These are phyloP conservation scores for Pyrus bretschneideri DNA, from an alignment of 306 rosid genomes.

Conservation along the genomic window DNA sequence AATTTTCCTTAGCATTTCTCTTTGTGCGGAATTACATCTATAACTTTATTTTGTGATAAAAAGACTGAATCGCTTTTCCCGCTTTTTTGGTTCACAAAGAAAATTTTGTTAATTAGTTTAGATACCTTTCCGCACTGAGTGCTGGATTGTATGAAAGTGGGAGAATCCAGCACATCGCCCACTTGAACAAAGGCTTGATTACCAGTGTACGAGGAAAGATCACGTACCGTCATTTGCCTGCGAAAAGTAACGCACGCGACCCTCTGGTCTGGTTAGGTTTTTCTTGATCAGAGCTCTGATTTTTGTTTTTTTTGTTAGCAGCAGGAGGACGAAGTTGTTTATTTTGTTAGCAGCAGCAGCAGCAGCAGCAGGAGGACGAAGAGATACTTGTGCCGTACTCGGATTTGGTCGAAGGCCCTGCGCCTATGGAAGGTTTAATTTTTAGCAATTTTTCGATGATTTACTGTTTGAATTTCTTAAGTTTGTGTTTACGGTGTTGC, in stretches of 20 bases:
- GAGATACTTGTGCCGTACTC: conserved; percentile 57
- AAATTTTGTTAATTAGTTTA: no score
- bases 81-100: no score
- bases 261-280: conserved; percentile 16
- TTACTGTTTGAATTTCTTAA: neutral
- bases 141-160: neutral
- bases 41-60: no score
- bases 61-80: no score
- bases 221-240: neutral
- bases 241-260: conserved; percentile 15
- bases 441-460: neutral
- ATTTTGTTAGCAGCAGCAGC: neutral
- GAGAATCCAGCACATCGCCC: neutral
- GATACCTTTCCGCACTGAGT: no score
- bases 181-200: neutral
- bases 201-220: conserved; percentile 8
- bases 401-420: conserved; percentile 51
- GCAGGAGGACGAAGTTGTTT: no score
- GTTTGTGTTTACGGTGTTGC: neutral
- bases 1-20: no score
- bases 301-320: conserved; percentile 4
- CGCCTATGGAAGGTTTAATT: conserved; percentile 52
- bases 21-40: no score
- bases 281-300: conserved; percentile 31
- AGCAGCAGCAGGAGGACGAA: conserved; percentile 45